phyloP scores from a whole-genome alignment of 139 green algal genomes.

The Ulvella scutata region DNA sequence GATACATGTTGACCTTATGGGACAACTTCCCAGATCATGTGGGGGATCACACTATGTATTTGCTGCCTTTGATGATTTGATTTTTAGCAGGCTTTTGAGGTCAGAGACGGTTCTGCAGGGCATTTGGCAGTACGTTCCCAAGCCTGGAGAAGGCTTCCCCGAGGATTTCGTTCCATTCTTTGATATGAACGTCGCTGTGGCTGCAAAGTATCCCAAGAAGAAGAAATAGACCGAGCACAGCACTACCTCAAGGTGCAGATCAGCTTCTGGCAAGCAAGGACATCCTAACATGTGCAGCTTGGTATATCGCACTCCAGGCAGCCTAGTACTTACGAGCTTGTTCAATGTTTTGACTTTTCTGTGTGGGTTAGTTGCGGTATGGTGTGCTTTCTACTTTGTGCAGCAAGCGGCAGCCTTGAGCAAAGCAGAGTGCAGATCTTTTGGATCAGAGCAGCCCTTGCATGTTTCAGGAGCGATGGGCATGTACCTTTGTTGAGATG shows the following conservation, averaged over 20 bases:
- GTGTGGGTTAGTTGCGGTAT: too few relatives aligned
- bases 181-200: constrained; percentile 9
- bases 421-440: too few relatives aligned
- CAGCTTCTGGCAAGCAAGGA: too few relatives aligned
- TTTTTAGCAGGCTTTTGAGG: neutral
- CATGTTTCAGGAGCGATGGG: too few relatives aligned
- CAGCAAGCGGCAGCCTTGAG: too few relatives aligned
- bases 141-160: constrained; percentile 20
- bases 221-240: neutral
- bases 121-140: constrained; percentile 22
- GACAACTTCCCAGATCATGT: neutral
- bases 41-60: neutral
- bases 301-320: too few relatives aligned
- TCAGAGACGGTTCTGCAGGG: constrained; percentile 5
- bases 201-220: constrained; percentile 15
- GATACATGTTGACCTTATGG: neutral
- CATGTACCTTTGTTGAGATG: too few relatives aligned
- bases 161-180: constrained; percentile 30
- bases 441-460: too few relatives aligned
- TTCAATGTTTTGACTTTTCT: too few relatives aligned
- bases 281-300: too few relatives aligned
- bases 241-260: neutral
- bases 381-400: too few relatives aligned
- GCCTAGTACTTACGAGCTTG: too few relatives aligned
- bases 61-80: neutral